Evolutionary conservation across 148 eudicot species (phyloP).

Genomic region (Polygonum maritimum): DNA sequence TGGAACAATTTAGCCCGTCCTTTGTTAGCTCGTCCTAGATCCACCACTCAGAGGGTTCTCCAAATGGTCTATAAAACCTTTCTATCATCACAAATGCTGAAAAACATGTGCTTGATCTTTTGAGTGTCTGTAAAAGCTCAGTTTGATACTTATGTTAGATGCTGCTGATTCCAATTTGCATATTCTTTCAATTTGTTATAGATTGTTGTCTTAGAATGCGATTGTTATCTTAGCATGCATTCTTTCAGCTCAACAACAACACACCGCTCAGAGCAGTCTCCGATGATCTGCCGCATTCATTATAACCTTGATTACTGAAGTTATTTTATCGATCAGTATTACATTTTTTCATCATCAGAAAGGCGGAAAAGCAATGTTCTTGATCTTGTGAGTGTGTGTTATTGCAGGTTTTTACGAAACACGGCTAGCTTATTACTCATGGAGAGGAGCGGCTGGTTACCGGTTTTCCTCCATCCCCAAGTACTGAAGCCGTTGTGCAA

Average conservation of each 20-base stretch:
- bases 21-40: neutral
- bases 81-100: neutral
- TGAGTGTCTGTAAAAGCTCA: neutral
- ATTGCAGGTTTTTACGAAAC: conserved; percentile 88
- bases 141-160: neutral
- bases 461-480: conserved; percentile 84
- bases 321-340: neutral
- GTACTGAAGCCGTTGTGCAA: conserved; percentile 29
- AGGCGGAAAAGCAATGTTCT: neutral
- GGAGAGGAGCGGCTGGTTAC: conserved; percentile 96
- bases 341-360: neutral
- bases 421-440: conserved; percentile 88
- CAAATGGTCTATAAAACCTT: no score
- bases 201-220: neutral
- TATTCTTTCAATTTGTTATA: neutral
- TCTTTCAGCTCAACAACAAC: neutral
- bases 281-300: neutral
- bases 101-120: no score
- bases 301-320: neutral
- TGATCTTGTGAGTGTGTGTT: neutral
- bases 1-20: neutral
- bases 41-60: no score
- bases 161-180: neutral
- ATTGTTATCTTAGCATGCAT: neutral
- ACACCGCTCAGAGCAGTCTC: neutral